These are phyloP conservation scores for Aspergillus sp. DNA, from an alignment of 2,329 filamentous ascomycete species.

Conservation along the genomic window DNA sequence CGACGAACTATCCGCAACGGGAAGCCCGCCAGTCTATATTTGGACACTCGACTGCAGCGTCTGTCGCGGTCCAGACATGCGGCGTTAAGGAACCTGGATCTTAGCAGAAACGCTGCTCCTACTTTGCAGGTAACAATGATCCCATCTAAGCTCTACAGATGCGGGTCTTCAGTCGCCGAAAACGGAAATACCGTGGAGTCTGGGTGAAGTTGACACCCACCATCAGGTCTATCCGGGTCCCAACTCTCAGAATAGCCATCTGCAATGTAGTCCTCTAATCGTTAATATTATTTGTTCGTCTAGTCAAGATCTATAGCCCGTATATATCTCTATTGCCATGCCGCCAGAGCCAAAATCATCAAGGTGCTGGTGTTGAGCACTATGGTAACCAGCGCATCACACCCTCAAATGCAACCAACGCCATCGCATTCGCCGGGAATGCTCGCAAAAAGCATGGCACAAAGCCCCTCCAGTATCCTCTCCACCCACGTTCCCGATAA, in stretches of 20 bases:
- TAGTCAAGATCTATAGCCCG: constrained; percentile 10
- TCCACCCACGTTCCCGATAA: constrained; percentile 71
- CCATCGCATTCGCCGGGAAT: constrained; percentile 94
- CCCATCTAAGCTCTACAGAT: not conserved
- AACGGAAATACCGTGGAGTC: constrained; percentile 5
- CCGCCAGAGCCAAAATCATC: not conserved
- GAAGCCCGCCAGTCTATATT: constrained; percentile 1
- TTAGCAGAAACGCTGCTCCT: not conserved
- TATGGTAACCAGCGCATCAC: constrained; percentile 67
- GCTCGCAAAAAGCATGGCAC: constrained; percentile 89
- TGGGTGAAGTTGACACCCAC: not conserved
- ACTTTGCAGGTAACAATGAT: not conserved
- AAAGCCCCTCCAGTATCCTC: constrained; percentile 90
- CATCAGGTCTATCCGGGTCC: not conserved
- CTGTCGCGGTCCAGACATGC: not conserved
- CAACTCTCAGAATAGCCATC: not conserved
- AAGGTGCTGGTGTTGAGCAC: not conserved
- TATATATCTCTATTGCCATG: not conserved
- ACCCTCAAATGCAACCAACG: constrained; percentile 87
- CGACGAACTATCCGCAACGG: constrained; percentile 5
- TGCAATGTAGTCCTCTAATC: not conserved
- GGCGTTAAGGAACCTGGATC: not conserved
- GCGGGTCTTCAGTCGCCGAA: constrained; percentile 2
- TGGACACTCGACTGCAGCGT: not conserved
- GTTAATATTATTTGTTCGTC: not conserved